phyloP scores from a whole-genome alignment of 768 basidiomycete species.

The Chalciporus piperatus region DNA sequence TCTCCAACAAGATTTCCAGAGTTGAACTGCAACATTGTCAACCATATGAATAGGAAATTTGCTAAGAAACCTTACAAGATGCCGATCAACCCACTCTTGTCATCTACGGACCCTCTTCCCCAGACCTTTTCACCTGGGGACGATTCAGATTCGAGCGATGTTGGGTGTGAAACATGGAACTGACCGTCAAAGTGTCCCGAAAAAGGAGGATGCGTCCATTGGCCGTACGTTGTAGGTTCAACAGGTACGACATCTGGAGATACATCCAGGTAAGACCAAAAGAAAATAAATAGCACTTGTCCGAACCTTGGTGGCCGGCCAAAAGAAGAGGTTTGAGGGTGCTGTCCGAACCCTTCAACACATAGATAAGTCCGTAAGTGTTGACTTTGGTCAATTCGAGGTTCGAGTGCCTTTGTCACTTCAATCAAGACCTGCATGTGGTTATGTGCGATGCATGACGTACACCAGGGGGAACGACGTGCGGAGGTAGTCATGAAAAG shows the following conservation, averaged over 20 bases:
- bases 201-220: slow-evolving; percentile 63
- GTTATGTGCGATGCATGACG: background rate
- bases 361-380: slow-evolving; percentile 57
- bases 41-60: background rate
- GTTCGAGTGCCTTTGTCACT: slow-evolving; percentile 40
- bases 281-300: background rate
- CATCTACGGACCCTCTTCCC: slow-evolving; percentile 50
- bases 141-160: background rate
- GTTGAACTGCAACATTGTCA: slow-evolving; percentile 36
- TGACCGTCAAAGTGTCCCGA: slow-evolving; percentile 60
- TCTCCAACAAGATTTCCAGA: slow-evolving; percentile 61
- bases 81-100: slow-evolving; percentile 71
- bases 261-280: background rate
- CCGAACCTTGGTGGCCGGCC: slow-evolving; percentile 51
- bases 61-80: slow-evolving; percentile 43
- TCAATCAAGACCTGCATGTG: background rate
- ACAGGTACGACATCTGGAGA: slow-evolving; percentile 66
- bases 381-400: slow-evolving; percentile 58
- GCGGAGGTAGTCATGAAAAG: slow-evolving; percentile 55
- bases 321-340: slow-evolving; percentile 56
- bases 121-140: slow-evolving; percentile 39
- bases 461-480: slow-evolving; percentile 63
- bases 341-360: slow-evolving; percentile 52
- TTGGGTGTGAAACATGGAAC: background rate
- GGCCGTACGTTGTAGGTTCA: slow-evolving; percentile 47